Percentiles rank a stretch among this genome's conserved stretches.
phyloP scores from a whole-genome alignment of 306 rosid species.

The Luffa acutangula region DNA sequence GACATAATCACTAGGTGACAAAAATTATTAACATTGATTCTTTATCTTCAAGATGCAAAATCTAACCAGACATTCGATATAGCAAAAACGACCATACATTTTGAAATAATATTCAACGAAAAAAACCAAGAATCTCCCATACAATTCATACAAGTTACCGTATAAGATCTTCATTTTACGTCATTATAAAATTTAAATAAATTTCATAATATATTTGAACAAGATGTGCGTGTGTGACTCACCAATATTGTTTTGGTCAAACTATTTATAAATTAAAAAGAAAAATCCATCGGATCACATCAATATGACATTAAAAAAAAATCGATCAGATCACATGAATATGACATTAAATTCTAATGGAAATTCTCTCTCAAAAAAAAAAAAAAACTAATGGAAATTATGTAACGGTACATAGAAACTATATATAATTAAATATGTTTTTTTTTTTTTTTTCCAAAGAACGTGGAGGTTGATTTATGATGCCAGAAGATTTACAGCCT shows the following conservation, averaged over 20 bases:
- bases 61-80: too few species aligned
- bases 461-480: neutral
- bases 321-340: neutral
- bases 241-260: neutral
- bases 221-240: neutral
- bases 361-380: too few species aligned
- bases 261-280: neutral
- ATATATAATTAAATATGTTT: neutral
- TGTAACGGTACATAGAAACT: neutral
- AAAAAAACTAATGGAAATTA: neutral
- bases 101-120: too few species aligned
- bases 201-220: neutral
- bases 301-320: neutral
- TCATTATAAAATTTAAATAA: too few species aligned
- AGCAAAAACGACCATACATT: too few species aligned
- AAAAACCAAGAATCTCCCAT: too few species aligned
- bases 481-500: neutral
- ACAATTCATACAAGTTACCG: too few species aligned
- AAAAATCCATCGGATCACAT: neutral
- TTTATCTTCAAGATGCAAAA: too few species aligned
- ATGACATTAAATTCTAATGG: neutral
- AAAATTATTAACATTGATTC: too few species aligned
- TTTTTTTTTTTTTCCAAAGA: neutral
- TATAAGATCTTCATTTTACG: too few species aligned
- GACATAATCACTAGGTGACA: too few species aligned